Evolutionary conservation across 129 eudicot species (phyloP).

Genomic region (Lactuca saligna): DNA sequence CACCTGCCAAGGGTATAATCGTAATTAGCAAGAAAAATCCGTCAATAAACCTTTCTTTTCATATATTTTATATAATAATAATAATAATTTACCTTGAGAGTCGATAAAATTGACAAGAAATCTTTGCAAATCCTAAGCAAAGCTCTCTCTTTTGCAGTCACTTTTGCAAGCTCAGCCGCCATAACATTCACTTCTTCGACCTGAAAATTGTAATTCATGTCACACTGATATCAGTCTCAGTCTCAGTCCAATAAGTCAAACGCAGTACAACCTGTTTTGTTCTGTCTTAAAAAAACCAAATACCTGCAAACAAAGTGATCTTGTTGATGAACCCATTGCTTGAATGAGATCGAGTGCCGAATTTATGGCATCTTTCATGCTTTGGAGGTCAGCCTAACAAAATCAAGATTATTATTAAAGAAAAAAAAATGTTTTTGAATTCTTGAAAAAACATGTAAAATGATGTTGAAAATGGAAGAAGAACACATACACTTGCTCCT

Average conservation of each 20-base stretch:
- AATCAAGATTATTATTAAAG: background rate
- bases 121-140: slow-evolving; percentile 70
- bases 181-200: slow-evolving; percentile 66
- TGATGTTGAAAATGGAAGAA: slow-evolving; percentile 1
- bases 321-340: slow-evolving; percentile 60
- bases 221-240: background rate
- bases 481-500: slow-evolving; percentile 72
- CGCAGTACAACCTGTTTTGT: background rate
- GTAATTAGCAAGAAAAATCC: background rate
- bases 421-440: background rate
- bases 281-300: slow-evolving; percentile 2
- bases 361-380: slow-evolving; percentile 80
- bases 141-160: slow-evolving; percentile 58
- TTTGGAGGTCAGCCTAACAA: slow-evolving; percentile 70
- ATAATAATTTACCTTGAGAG: slow-evolving; percentile 54
- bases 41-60: background rate
- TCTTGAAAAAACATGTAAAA: slow-evolving; percentile 16
- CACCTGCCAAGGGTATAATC: slow-evolving; percentile 49
- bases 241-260: background rate
- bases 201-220: slow-evolving; percentile 34
- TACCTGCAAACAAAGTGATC: slow-evolving; percentile 68
- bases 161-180: slow-evolving; percentile 68
- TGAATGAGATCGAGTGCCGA: slow-evolving; percentile 86
- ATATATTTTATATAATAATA: too few species aligned
- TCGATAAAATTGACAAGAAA: slow-evolving; percentile 64